Percentiles rank a stretch among this genome's conserved stretches.
Conservation (phyloP, 345 rosid species). For the Arabidopsis suecica region DNA sequence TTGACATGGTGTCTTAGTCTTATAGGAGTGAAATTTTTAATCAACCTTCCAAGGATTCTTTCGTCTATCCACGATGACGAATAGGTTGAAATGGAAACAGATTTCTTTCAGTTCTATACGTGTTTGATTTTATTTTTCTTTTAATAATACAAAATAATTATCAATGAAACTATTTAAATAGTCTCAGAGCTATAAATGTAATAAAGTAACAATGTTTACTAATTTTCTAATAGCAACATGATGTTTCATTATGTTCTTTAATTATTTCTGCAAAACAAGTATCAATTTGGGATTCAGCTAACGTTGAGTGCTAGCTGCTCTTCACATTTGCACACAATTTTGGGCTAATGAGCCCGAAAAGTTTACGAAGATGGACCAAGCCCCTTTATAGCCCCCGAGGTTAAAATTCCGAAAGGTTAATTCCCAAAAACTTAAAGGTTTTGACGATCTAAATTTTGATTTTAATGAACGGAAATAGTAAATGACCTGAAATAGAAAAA, state of each 20-base stretch:
- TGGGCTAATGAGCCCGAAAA: neutral
- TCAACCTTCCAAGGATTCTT: conserved; percentile 12
- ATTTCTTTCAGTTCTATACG: neutral
- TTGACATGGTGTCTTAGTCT: conserved; percentile 27
- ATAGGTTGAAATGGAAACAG: neutral
- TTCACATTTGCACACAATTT: neutral
- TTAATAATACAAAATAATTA: no score
- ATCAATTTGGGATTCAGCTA: neutral
- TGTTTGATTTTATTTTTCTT: no score
- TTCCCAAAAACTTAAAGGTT: neutral
- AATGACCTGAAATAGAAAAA: neutral
- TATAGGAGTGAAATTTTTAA: conserved; percentile 1
- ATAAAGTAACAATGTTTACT: no score
- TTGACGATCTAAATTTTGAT: neutral
- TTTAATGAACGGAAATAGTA: neutral
- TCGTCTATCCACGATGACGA: conserved; percentile 15
- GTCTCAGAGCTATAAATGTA: no score
- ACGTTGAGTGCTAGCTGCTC: neutral
- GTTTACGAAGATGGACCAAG: neutral
- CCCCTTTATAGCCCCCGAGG: neutral
- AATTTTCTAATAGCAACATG: no score
- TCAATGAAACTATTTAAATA: no score
- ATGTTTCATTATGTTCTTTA: no score
- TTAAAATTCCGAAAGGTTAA: neutral
- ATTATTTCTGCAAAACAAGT: neutral